Evolutionary conservation across 441 rosid species (phyloP).

Genomic region (Daphne laureola): DNA sequence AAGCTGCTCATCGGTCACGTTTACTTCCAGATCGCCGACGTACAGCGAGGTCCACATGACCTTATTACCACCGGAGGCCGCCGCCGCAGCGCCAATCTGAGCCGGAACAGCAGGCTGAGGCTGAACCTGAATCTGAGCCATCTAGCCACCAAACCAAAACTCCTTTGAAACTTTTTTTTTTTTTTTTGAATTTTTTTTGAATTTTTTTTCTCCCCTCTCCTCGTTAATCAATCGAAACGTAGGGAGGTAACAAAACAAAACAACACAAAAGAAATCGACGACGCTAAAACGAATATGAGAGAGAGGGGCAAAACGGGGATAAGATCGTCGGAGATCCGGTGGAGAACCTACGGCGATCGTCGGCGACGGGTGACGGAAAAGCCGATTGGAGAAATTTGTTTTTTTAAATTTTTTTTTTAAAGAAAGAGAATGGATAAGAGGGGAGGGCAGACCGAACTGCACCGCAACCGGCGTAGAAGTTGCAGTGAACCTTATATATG

Average conservation of each 20-base stretch:
- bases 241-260: no score
- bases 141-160: constrained; percentile 13
- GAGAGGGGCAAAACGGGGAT: constrained; percentile 23
- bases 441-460: constrained; percentile 50
- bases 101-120: constrained; percentile 40
- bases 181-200: constrained; percentile 1
- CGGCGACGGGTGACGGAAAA: constrained; percentile 11
- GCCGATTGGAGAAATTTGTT: constrained; percentile 2
- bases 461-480: constrained; percentile 29
- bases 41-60: constrained; percentile 47
- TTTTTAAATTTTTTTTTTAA: constrained; percentile 18
- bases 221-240: no score
- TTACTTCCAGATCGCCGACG: constrained; percentile 57
- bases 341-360: constrained; percentile 13
- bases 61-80: constrained; percentile 28
- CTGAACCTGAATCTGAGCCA: constrained; percentile 76
- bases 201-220: no score
- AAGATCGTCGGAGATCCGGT: constrained; percentile 26
- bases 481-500: constrained; percentile 24
- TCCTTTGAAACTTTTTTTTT: constrained; percentile 16
- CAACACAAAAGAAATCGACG: no score
- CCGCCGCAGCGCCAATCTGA: constrained; percentile 30
- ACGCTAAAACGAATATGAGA: neutral
- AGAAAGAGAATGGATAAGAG: neutral
- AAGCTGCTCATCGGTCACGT: constrained; percentile 56